Evolutionary conservation across 805 yeast species (phyloP), one percentile per base, ranked within the genome.

Genomic region (Grigorovia humatica): DNA sequence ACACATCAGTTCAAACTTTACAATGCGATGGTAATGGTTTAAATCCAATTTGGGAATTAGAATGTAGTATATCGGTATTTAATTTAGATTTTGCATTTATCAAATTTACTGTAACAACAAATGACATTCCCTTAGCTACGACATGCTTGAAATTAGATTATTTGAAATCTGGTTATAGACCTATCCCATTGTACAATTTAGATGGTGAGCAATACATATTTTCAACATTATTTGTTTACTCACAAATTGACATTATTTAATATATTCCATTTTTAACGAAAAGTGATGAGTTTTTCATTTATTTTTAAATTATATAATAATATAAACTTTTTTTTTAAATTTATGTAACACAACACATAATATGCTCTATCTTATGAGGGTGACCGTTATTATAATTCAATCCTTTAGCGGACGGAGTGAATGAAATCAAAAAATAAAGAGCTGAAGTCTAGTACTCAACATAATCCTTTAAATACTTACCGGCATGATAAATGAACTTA

Each of bases 41-140:
- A 68, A 88, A 86, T 61, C 97, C 97, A 0, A 67, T 76, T 7
- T 91, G 97, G 97, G 79, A 83, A 55, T 74, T 76, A 48, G 64
- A 62, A 4, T 75, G 82, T 54, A 55, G 63, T n/a, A 74, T 83
- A 2, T 59, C 59, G 0, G 57, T 73, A 7, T 64, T 67, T 4
- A 64, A 74, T 8, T 64, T 62, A 6, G 67, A 71, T 51, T 70
- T 85, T 43, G 75, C 80, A 2, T 86, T 86, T 62, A 54, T 84
- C 9, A 70, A 79, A 51, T 73, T 86, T 50, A 59, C 73, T 2
- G 74, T 82, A 3, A 76, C 76, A 55, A 68, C 79, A 2, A 70
- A 69, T 1, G 67, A 76, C 7, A 50, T 47, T 2, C 57, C 68
- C 7, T 69, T 81, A 57, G 96, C 96, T 1, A 72, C 76, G 9